phyloP scores from a whole-genome alignment of 2,329 filamentous ascomycete genomes.

The Diplodia corticola region DNA sequence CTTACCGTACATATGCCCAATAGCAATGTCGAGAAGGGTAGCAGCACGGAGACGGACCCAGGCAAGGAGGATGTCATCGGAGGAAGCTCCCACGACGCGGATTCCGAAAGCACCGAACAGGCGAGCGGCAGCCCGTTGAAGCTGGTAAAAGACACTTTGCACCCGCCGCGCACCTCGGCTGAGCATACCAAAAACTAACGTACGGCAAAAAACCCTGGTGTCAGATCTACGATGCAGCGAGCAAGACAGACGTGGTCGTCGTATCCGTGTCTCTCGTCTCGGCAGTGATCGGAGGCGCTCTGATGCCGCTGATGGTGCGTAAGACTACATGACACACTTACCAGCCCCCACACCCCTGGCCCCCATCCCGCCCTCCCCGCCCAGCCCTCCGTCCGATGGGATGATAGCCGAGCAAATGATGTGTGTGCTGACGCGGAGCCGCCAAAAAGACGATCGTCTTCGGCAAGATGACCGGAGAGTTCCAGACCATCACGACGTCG shows the following conservation, averaged over 20 bases:
- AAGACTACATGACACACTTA: conserved; percentile 26
- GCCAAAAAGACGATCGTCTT: conserved; percentile 33
- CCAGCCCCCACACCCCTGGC: not conserved
- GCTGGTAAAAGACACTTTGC: not conserved
- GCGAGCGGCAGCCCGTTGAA: not conserved
- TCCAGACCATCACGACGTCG: conserved; percentile 36
- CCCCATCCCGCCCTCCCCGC: no score
- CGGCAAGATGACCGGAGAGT: conserved; percentile 39
- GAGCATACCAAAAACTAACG: not conserved
- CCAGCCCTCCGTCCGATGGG: not conserved
- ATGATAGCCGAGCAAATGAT: conserved; percentile 46
- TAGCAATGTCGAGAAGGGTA: not conserved
- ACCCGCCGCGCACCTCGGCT: not conserved
- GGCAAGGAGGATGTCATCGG: not conserved
- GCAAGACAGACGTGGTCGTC: not conserved
- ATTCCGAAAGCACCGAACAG: not conserved
- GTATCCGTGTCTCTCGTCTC: conserved; percentile 25
- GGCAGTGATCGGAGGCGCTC: conserved; percentile 35
- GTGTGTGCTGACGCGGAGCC: not conserved
- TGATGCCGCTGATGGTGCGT: conserved; percentile 40
- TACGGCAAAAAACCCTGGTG: not conserved
- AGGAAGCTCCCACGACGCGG: not conserved
- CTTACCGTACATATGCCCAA: not conserved
- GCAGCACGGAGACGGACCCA: not conserved
- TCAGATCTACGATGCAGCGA: conserved; percentile 1